Evolutionary conservation across 768 basidiomycete species (phyloP).

Genomic region (Pleurotus sapidus): DNA sequence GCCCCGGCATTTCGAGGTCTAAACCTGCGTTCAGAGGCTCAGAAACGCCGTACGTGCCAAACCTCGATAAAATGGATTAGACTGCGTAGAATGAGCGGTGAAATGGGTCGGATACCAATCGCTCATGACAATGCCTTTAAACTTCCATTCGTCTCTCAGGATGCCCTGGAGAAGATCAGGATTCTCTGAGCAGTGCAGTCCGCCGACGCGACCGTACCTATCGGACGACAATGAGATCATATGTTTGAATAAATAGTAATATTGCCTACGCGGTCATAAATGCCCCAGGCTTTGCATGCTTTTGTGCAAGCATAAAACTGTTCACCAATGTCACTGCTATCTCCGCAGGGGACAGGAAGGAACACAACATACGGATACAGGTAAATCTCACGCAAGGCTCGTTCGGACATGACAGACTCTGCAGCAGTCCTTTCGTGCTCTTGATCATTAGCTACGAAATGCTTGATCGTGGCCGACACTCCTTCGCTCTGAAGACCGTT

Average conservation of each 20-base stretch:
- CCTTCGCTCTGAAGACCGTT: slow-evolving; percentile 66
- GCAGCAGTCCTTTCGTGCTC: slow-evolving; percentile 68
- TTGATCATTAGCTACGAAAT: slow-evolving; percentile 73
- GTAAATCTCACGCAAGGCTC: slow-evolving; percentile 71
- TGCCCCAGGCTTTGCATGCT: slow-evolving; percentile 56
- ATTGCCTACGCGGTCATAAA: slow-evolving; percentile 60
- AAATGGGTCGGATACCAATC: slow-evolving; percentile 54
- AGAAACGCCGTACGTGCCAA: slow-evolving; percentile 71
- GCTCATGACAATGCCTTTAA: slow-evolving; percentile 68
- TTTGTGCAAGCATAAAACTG: slow-evolving; percentile 70
- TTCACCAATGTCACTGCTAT: not conserved
- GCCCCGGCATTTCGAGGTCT: slow-evolving; percentile 78
- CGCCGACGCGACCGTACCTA: slow-evolving; percentile 70
- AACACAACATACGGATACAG: slow-evolving; percentile 53
- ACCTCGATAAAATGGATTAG: slow-evolving; percentile 36
- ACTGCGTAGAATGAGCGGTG: not conserved
- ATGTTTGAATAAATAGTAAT: not conserved
- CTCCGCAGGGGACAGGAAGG: not conserved
- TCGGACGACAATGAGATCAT: not conserved
- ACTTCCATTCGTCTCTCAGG: slow-evolving; percentile 74
- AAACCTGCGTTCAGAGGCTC: slow-evolving; percentile 69
- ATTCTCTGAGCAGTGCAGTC: slow-evolving; percentile 70
- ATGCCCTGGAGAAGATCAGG: slow-evolving; percentile 55
- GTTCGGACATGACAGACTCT: slow-evolving; percentile 59
- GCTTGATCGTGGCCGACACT: slow-evolving; percentile 71